phyloP scores from a whole-genome alignment of 176 grass and related monocot species.

The Musa troglodytarum region DNA sequence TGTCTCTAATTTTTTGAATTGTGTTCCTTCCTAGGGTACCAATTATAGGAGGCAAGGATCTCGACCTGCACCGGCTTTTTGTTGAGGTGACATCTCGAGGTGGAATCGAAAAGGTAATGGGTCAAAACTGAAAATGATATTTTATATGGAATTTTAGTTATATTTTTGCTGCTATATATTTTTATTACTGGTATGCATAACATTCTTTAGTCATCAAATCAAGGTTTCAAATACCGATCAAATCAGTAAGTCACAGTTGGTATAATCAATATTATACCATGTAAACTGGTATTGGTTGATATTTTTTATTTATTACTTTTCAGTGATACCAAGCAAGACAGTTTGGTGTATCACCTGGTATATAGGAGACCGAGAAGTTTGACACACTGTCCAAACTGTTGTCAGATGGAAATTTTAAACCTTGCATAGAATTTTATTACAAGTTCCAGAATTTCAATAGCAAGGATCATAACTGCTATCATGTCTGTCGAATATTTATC shows the following conservation, averaged over 20 bases:
- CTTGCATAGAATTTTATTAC: too few species aligned
- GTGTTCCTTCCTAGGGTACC: conserved; percentile 50
- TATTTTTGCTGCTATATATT: not conserved
- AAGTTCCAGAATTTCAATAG: too few species aligned
- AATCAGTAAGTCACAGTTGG: not conserved
- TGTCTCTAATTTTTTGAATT: not conserved
- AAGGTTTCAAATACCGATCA: not conserved
- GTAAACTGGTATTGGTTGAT: too few species aligned
- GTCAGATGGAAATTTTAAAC: too few species aligned
- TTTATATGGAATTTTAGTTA: not conserved
- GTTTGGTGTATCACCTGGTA: too few species aligned
- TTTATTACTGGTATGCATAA: not conserved
- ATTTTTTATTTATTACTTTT: too few species aligned
- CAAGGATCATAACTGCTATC: too few species aligned
- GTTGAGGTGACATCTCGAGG: conserved; percentile 81
- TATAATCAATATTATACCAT: too few species aligned
- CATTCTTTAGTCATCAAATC: not conserved
- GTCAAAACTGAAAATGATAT: not conserved
- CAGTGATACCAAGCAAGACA: too few species aligned
- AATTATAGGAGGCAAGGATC: conserved; percentile 86
- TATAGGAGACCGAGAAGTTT: too few species aligned
- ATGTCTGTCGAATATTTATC: too few species aligned
- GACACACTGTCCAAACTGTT: too few species aligned
- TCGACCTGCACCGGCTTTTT: conserved; percentile 91
- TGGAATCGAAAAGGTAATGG: conserved; percentile 84